Conservation (phyloP, 352 stramenopile species). For the Pythium oligandrum region DNA sequence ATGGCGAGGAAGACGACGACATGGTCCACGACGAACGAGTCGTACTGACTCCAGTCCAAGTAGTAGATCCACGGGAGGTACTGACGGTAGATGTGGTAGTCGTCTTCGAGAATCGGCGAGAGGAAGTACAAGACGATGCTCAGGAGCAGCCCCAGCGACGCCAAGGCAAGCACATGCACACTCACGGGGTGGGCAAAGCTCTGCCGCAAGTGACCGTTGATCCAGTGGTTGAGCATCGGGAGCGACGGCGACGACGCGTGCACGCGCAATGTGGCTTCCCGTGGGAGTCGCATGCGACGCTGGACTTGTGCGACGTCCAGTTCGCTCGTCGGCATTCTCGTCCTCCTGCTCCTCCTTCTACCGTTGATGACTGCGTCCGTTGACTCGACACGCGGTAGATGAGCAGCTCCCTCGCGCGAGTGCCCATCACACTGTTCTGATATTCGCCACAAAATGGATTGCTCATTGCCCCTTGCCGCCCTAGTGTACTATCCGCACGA, state of each 20-base stretch:
- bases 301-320: no score
- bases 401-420: no score
- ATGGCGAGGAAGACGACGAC: constrained; percentile 59
- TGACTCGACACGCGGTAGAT: no score
- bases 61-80: constrained; percentile 46
- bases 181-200: constrained; percentile 53
- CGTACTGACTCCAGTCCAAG: constrained; percentile 57
- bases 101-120: constrained; percentile 44
- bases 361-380: no score
- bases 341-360: no score
- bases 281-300: no score
- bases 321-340: no score
- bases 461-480: no score
- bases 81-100: constrained; percentile 45
- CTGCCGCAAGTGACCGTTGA: constrained; percentile 39
- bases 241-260: neutral
- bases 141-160: constrained; percentile 44
- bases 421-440: no score
- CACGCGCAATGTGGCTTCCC: no score
- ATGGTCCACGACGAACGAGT: constrained; percentile 76
- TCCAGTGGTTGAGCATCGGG: constrained; percentile 20
- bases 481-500: no score
- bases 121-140: constrained; percentile 50
- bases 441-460: no score
- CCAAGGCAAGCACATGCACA: constrained; percentile 45